Evolutionary conservation across 768 basidiomycete genomes (phyloP), one percentile per base, ranked within the genome.

Genomic region (Neoboletus magnificus): DNA sequence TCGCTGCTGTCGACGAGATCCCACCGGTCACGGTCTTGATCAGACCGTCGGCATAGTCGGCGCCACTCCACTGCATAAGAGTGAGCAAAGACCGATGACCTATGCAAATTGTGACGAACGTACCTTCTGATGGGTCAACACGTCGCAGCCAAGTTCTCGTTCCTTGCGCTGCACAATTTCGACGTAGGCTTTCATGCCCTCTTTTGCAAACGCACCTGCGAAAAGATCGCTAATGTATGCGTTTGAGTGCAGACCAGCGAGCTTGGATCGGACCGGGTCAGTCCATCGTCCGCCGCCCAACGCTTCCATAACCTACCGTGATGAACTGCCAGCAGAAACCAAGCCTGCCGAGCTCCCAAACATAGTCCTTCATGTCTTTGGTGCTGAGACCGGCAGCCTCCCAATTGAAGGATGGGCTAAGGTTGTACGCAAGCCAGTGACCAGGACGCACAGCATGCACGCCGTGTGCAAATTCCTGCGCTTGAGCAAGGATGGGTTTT

Each of bases 271-370:
- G 40, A 18, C 46, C 39, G 20, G 16, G 42, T 55, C 47, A 50
- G 36, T 58, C 36, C 57, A 54, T 60, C 35, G 9, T 11, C 23
- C 5, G 1, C 54, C 53, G 10, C 47, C 9, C 1, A 48, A 5
- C 45, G 7, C 22, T 11, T 16, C 46, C 9, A 20, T 37, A 30
- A 70, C 89, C 65, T 49, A 94, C 92, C 62, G 95, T 97, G 73
- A 98, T 97, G 78, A 99, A 98, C 73, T 98, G 95, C 94, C 95
- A 98, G 63, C 94, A 87, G 73, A 98, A 98, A 35, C 95, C 95
- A 45, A 97, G 84, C 77, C 89, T 95, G 45, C 92, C 96, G 25
- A 99, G 79, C 65, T 92, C 82, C 96, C 95, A 96, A 36, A 98
- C 83, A 69, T 83, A 98, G 37, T 79, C 74, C 71, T 91, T 80